These are phyloP conservation scores for Paramecium biaurelia DNA, from an alignment of 73 alveolate species.

Conservation along the genomic window DNA sequence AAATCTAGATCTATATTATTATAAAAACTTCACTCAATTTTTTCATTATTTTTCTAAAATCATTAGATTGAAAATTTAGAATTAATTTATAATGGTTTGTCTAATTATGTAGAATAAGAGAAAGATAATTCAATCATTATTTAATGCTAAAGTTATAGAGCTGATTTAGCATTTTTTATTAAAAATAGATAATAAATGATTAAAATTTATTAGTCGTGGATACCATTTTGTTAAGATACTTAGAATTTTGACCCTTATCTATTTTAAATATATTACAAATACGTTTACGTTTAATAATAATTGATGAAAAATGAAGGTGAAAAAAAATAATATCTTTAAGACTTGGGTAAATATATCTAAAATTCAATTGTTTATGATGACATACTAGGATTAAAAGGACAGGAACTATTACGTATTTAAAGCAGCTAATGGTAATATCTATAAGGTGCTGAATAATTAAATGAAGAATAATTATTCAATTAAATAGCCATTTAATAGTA, in stretches of 20 bases:
- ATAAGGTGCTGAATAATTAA: background rate
- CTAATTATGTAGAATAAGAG: background rate
- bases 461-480: background rate
- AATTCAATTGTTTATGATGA: background rate
- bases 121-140: background rate
- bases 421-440: background rate
- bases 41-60: background rate
- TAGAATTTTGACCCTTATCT: background rate
- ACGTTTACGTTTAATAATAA: background rate
- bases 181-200: background rate
- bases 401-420: background rate
- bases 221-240: background rate
- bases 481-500: background rate
- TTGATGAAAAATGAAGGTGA: background rate
- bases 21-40: background rate
- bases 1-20: background rate
- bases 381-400: background rate
- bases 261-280: background rate
- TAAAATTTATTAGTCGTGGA: background rate
- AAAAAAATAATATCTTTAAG: background rate
- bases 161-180: background rate
- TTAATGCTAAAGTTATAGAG: background rate
- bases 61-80: background rate
- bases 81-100: background rate
- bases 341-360: background rate